A percentile compares a stretch with the other conserved stretches of the same genome.
These are phyloP conservation scores for Monilinia fructicola DNA, from an alignment of 2,329 filamentous ascomycete species.

Conservation along the genomic window DNA sequence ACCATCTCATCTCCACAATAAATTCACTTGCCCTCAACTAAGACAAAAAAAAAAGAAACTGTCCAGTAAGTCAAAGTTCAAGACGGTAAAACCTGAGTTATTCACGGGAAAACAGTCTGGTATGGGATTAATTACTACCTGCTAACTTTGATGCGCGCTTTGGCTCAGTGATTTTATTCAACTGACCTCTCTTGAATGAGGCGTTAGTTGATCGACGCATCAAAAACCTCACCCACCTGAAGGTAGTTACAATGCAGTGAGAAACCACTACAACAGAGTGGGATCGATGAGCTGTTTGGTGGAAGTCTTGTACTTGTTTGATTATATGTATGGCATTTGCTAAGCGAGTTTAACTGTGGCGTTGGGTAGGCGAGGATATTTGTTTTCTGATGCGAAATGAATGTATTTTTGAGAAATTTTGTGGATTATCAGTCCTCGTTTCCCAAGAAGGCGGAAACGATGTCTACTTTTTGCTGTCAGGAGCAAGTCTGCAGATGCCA, in stretches of 20 bases:
- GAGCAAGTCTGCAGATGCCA: not conserved
- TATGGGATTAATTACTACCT: not conserved
- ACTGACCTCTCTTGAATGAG: not conserved
- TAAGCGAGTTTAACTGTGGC: not conserved
- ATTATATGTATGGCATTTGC: not conserved
- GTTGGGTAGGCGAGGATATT: not conserved
- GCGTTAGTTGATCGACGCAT: not conserved
- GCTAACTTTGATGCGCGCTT: not conserved
- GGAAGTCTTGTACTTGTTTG: not conserved
- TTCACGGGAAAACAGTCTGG: not conserved
- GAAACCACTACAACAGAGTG: not conserved
- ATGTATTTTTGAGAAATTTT: not conserved
- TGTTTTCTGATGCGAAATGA: not conserved
- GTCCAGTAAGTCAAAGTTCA: not conserved
- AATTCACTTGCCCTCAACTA: not conserved
- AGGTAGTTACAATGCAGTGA: not conserved
- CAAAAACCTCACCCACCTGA: not conserved
- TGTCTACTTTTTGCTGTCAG: not conserved
- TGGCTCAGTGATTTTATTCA: not conserved
- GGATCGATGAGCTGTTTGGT: not conserved
- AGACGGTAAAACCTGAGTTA: not conserved
- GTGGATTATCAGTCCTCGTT: not conserved
- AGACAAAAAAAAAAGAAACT: too few relatives aligned
- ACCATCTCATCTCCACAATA: not conserved
- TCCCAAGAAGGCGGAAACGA: not conserved